phyloP scores from a whole-genome alignment of 1,139 yeast species.

The Debaryomycetaceae sp. region DNA sequence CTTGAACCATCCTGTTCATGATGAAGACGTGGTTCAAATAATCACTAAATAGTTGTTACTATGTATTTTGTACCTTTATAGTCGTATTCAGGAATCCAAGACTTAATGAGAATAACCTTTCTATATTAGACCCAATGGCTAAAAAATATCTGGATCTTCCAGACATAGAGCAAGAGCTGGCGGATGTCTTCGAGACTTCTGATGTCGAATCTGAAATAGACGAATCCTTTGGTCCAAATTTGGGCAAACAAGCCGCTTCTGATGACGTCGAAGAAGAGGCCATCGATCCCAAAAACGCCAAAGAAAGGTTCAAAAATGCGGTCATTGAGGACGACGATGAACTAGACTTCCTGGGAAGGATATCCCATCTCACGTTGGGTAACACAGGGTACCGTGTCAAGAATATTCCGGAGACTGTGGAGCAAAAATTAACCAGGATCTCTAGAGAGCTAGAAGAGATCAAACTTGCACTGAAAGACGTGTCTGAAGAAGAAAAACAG shows the following conservation, averaged over 20 bases:
- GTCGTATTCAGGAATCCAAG: not conserved
- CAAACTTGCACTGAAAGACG: slow-evolving; percentile 8
- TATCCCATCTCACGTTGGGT: slow-evolving; percentile 16
- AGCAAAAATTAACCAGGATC: slow-evolving; percentile 45
- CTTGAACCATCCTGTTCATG: slow-evolving; percentile 73
- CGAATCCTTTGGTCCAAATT: slow-evolving; percentile 3
- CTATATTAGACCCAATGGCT: slow-evolving; percentile 2
- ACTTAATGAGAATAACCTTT: not conserved
- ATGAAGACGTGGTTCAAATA: slow-evolving; percentile 91
- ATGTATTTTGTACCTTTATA: not conserved
- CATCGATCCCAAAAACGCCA: slow-evolving; percentile 19
- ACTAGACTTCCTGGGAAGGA: slow-evolving; percentile 38
- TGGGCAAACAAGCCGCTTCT: slow-evolving; percentile 7
- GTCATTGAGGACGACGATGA: slow-evolving; percentile 12
- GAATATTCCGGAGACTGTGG: slow-evolving; percentile 32
- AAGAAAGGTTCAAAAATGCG: slow-evolving; percentile 17
- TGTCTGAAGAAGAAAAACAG: slow-evolving; percentile 8
- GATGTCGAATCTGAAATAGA: slow-evolving; percentile 38
- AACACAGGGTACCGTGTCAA: slow-evolving; percentile 25
- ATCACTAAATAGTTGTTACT: slow-evolving; percentile 58
- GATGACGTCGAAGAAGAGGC: slow-evolving; percentile 20
- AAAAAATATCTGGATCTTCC: slow-evolving; percentile 23
- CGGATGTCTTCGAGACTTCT: slow-evolving; percentile 49
- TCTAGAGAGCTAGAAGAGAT: slow-evolving; percentile 44
- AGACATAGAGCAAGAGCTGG: slow-evolving; percentile 25